Conservation (phyloP, 768 basidiomycete species). For the Lactarius indigo region DNA sequence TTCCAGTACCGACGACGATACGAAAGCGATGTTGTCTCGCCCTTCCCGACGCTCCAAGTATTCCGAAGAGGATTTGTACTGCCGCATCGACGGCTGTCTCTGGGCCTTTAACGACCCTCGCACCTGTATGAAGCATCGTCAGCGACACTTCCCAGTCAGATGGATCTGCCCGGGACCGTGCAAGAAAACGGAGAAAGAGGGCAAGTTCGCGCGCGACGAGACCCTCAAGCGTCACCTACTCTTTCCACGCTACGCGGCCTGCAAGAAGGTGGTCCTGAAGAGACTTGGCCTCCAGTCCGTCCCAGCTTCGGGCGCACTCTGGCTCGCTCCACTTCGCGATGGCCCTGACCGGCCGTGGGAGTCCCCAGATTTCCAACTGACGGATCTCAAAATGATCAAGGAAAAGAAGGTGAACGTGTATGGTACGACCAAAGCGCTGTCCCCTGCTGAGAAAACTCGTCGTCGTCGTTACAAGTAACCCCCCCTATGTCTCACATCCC, state of each 20-base stretch:
- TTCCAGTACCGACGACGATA: neutral
- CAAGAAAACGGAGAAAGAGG: neutral
- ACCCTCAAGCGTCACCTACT: constrained; percentile 12
- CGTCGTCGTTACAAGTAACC: constrained; percentile 18
- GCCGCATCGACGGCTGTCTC: constrained; percentile 6
- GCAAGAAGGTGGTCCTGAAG: neutral
- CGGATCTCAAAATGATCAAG: constrained; percentile 11
- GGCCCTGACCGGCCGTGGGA: constrained; percentile 20
- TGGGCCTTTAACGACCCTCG: constrained; percentile 1
- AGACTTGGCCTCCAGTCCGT: neutral
- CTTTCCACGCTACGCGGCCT: neutral
- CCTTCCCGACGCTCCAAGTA: neutral
- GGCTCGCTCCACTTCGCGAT: constrained; percentile 10
- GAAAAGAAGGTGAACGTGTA: neutral
- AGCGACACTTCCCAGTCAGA: neutral
- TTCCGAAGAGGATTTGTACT: constrained; percentile 9
- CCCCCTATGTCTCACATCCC: neutral
- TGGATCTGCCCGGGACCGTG: constrained; percentile 9
- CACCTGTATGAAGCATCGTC: constrained; percentile 1
- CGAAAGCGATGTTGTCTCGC: neutral
- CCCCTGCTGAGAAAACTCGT: neutral
- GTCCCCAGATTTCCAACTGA: constrained; percentile 2
- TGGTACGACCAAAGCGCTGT: neutral
- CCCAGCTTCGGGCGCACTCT: constrained; percentile 1
- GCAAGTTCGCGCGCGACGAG: neutral